Conservation (phyloP, 345 rosid genomes). For the Noccaea bulbosa region DNA sequence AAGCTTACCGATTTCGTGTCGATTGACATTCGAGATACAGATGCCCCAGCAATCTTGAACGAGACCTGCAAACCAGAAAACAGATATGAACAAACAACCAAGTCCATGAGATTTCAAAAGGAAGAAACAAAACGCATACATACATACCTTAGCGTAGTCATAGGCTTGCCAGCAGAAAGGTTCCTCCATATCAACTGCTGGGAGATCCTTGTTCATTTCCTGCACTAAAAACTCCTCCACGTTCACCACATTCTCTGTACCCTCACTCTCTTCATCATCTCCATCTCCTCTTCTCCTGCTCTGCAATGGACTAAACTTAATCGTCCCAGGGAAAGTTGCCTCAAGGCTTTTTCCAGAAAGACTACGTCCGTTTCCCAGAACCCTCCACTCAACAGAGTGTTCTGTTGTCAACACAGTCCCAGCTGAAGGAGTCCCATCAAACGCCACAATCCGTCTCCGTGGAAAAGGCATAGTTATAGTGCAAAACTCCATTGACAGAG, state of each 20-base stretch:
- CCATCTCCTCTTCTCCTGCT: conserved; percentile 50
- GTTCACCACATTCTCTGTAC: conserved; percentile 65
- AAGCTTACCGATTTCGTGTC: conserved; percentile 86
- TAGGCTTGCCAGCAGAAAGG: conserved; percentile 97
- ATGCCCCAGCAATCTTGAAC: conserved; percentile 79
- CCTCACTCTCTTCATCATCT: conserved; percentile 82
- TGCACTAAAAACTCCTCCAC: conserved; percentile 79
- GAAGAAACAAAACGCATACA: conserved; percentile 11
- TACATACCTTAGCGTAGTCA: conserved; percentile 76
- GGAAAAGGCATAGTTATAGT: conserved; percentile 92
- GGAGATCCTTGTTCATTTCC: conserved; percentile 87
- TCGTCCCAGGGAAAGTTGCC: conserved; percentile 92
- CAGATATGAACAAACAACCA: not conserved
- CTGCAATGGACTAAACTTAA: conserved; percentile 85
- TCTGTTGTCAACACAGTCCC: conserved; percentile 82
- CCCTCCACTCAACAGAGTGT: conserved; percentile 90
- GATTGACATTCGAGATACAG: conserved; percentile 78
- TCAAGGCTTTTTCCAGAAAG: conserved; percentile 78
- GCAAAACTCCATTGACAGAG: conserved; percentile 87
- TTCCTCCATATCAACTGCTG: conserved; percentile 86
- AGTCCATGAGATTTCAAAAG: conserved; percentile 10
- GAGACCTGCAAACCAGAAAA: conserved; percentile 57
- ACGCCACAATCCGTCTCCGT: conserved; percentile 69
- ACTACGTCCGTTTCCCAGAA: conserved; percentile 71
- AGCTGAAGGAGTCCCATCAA: conserved; percentile 88